These are phyloP conservation scores for Cercospora sesami DNA, from an alignment of 2,329 filamentous ascomycete genomes.

Conservation along the genomic window DNA sequence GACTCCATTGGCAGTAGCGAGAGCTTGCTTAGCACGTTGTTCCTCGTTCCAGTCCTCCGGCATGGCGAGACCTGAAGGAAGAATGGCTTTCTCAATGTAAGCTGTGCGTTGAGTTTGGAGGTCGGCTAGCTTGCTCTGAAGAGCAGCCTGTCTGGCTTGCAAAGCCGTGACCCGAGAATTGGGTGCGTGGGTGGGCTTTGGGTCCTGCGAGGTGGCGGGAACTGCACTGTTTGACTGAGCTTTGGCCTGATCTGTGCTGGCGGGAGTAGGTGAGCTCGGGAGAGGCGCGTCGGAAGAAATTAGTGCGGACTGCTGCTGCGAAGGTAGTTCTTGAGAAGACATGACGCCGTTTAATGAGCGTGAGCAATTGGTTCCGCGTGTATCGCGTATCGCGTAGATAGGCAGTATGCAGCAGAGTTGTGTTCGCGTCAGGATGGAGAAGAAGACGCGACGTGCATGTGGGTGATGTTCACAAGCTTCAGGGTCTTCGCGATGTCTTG, in stretches of 20 bases:
- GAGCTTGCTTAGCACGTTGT: slow-evolving; percentile 34
- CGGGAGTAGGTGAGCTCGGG: slow-evolving; percentile 22
- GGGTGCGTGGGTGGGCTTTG: background rate
- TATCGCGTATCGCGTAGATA: background rate
- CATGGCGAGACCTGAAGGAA: slow-evolving; percentile 34
- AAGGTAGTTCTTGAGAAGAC: slow-evolving; percentile 26
- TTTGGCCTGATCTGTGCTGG: slow-evolving; percentile 1
- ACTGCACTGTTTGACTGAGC: background rate
- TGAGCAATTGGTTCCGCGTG: slow-evolving; percentile 17
- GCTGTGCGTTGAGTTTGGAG: slow-evolving; percentile 47
- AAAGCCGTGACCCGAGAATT: slow-evolving; percentile 30
- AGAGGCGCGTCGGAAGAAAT: slow-evolving; percentile 18
- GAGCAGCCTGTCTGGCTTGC: slow-evolving; percentile 37
- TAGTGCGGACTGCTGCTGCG: background rate
- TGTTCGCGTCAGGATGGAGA: background rate
- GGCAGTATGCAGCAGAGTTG: background rate
- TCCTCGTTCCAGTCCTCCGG: slow-evolving; percentile 28
- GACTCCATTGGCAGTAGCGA: slow-evolving; percentile 51
- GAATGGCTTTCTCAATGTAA: slow-evolving; percentile 35
- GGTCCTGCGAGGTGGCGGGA: background rate
- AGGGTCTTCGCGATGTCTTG: slow-evolving; percentile 3
- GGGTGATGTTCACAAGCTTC: background rate
- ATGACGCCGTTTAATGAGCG: slow-evolving; percentile 32
- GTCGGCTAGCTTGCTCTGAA: slow-evolving; percentile 51
- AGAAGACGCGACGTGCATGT: background rate